These are phyloP conservation scores for Yamadazyma taylorii DNA, from an alignment of 1,139 yeast genomes.

Conservation along the genomic window DNA sequence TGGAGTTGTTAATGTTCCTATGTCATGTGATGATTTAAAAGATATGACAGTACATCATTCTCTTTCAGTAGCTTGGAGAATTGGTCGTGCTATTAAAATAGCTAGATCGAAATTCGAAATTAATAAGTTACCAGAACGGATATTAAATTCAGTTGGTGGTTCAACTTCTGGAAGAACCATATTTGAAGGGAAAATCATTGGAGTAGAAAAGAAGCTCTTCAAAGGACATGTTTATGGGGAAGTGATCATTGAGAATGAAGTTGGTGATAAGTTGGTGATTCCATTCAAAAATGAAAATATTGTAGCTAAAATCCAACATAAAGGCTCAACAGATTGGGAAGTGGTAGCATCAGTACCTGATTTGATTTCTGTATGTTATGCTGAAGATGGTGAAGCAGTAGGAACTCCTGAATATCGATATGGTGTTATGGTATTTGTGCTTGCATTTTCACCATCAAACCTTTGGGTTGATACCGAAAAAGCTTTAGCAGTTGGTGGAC, in stretches of 20 bases:
- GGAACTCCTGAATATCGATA: constrained; percentile 45
- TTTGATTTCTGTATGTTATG: constrained; percentile 42
- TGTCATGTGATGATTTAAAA: constrained; percentile 20
- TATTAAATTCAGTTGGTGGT: constrained; percentile 40
- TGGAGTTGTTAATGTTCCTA: constrained; percentile 38
- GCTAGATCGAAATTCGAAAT: constrained; percentile 36
- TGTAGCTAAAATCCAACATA: constrained; percentile 23
- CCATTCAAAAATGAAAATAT: constrained; percentile 51
- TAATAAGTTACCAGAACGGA: constrained; percentile 31
- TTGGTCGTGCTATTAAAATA: constrained; percentile 42
- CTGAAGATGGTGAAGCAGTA: constrained; percentile 45
- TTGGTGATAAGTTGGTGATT: constrained; percentile 24
- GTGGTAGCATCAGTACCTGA: constrained; percentile 45
- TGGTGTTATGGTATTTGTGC: constrained; percentile 41
- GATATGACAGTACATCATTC: constrained; percentile 30
- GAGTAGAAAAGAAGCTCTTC: constrained; percentile 37
- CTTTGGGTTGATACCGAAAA: constrained; percentile 37
- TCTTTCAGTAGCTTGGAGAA: constrained; percentile 47
- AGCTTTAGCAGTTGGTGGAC: constrained; percentile 43
- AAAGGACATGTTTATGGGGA: constrained; percentile 51
- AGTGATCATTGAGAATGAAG: constrained; percentile 34
- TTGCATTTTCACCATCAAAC: constrained; percentile 39
- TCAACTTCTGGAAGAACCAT: constrained; percentile 29
- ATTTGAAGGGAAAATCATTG: constrained; percentile 46
- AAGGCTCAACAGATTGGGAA: constrained; percentile 19